Percentiles rank a stretch among this genome's conserved stretches.
Evolutionary conservation across 106 monocot genomes (phyloP).

Genomic region (Dendrobium chrysotoxum): DNA sequence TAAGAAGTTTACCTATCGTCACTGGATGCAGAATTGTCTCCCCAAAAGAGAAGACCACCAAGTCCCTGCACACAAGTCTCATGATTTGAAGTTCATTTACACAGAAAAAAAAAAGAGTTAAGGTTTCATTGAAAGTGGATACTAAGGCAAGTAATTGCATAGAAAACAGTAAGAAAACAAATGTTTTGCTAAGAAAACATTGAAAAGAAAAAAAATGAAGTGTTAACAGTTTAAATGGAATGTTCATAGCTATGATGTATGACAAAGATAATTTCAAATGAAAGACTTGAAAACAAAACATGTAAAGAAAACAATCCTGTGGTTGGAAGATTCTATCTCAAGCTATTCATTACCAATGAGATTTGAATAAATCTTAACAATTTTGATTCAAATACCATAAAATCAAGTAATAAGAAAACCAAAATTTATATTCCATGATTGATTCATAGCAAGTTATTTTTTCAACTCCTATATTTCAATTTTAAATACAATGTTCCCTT

Average conservation of each 20-base stretch:
- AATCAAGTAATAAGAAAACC: background rate
- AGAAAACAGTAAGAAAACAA: background rate
- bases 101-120: background rate
- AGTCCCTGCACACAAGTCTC: slow-evolving; percentile 1
- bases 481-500: background rate
- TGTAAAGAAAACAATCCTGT: background rate
- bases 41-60: slow-evolving; percentile 13
- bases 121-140: background rate
- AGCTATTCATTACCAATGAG: background rate
- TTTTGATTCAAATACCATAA: background rate
- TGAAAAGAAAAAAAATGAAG: background rate
- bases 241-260: background rate
- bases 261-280: background rate
- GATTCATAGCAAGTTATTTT: background rate
- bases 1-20: slow-evolving; percentile 6
- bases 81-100: background rate
- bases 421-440: background rate
- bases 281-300: slow-evolving; percentile 1
- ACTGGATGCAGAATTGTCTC: background rate
- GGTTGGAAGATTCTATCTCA: background rate
- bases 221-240: background rate
- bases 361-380: background rate
- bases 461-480: background rate
- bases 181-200: no score
- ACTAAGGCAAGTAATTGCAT: background rate